Conservation (phyloP, 208 protist genomes). For the Leishmania martiniquensis region DNA sequence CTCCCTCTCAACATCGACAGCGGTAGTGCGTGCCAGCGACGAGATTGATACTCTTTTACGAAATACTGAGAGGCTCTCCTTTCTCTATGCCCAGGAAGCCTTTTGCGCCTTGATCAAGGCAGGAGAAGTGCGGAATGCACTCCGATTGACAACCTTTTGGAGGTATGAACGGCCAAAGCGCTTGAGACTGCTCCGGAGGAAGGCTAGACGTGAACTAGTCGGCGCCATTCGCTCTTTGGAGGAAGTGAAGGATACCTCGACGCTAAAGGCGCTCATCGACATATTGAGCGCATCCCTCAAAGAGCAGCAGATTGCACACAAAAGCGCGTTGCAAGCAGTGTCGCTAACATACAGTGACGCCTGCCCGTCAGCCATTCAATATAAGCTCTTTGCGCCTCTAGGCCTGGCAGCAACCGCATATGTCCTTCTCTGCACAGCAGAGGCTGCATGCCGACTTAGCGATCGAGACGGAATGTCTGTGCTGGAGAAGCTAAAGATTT, state of each 20-base stretch:
- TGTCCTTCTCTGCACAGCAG: constrained; percentile 9
- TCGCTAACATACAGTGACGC: constrained; percentile 5
- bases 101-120: constrained; percentile 30
- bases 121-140: constrained; percentile 22
- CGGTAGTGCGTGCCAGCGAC: constrained; percentile 5
- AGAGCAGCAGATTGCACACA: constrained; percentile 20
- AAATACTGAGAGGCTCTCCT: constrained; percentile 15
- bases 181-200: neutral
- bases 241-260: constrained; percentile 24
- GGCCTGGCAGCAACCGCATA: constrained; percentile 3
- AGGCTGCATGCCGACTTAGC: constrained; percentile 21
- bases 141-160: constrained; percentile 31
- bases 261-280: constrained; percentile 22
- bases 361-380: neutral
- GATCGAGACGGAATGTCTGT: constrained; percentile 19
- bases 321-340: neutral
- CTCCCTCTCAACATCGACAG: constrained; percentile 9
- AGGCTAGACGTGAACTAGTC: constrained; percentile 14
- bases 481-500: constrained; percentile 32
- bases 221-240: constrained; percentile 16
- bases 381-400: constrained; percentile 27
- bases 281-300: constrained; percentile 19
- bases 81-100: constrained; percentile 24
- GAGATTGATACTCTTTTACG: constrained; percentile 8
- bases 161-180: neutral